Evolutionary conservation across 306 rosid genomes (phyloP).

Genomic region (Datisca glomerata): DNA sequence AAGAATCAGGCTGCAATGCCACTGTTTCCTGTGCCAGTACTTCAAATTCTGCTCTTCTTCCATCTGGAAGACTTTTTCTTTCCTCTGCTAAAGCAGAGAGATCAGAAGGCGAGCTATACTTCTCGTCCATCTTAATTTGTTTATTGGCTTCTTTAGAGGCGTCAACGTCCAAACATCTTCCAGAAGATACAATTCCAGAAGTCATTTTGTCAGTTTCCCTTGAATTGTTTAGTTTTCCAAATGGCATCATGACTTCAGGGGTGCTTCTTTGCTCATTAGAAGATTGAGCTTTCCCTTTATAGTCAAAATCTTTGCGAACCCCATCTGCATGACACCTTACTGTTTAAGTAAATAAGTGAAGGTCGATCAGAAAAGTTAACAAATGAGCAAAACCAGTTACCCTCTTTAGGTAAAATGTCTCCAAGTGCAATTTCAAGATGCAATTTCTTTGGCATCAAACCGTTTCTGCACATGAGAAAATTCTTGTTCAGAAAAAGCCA

Average conservation of each 20-base stretch:
- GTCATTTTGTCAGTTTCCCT: conserved; percentile 42
- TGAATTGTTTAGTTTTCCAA: conserved; percentile 46
- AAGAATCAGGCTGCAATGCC: conserved; percentile 38
- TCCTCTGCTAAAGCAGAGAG: conserved; percentile 33
- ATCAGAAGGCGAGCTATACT: conserved; percentile 31
- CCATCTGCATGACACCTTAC: conserved; percentile 46
- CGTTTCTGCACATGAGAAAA: conserved; percentile 67
- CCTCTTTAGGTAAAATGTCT: conserved; percentile 57
- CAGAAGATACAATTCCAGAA: conserved; percentile 38
- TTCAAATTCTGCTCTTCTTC: conserved; percentile 46
- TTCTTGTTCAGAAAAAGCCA: no score
- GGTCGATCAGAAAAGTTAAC: neutral
- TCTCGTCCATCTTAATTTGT: conserved; percentile 39
- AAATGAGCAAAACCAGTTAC: conserved; percentile 17
- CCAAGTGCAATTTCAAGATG: conserved; percentile 99
- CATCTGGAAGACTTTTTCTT: conserved; percentile 29
- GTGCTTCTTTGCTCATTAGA: conserved; percentile 41
- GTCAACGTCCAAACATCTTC: conserved; percentile 46
- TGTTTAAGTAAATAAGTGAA: conserved; percentile 14
- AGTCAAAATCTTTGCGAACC: conserved; percentile 55
- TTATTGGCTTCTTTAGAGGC: conserved; percentile 54
- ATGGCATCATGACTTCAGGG: conserved; percentile 47
- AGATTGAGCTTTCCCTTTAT: conserved; percentile 60
- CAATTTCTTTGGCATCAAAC: conserved; percentile 83
- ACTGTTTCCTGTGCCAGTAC: conserved; percentile 42